phyloP scores from a whole-genome alignment of 768 basidiomycete species.

The Cystofilobasidium bisporidii region DNA sequence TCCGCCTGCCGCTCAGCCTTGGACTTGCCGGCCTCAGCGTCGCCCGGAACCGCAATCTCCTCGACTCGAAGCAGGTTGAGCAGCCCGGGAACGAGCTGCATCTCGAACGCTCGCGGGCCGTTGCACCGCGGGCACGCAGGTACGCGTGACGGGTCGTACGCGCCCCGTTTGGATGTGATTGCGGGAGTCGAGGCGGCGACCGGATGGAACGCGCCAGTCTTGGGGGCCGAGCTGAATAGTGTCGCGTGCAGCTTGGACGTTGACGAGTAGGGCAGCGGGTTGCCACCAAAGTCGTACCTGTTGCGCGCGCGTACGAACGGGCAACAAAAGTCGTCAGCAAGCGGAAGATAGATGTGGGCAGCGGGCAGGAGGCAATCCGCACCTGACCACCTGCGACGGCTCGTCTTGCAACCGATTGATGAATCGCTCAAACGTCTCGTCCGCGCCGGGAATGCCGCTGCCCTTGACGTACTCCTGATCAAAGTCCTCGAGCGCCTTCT shows the following conservation, averaged over 20 bases:
- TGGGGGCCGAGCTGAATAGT: constrained; percentile 58
- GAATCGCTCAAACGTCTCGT: constrained; percentile 79
- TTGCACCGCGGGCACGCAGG: constrained; percentile 61
- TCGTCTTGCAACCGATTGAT: constrained; percentile 59
- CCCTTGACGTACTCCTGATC: constrained; percentile 57
- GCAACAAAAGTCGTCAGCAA: neutral
- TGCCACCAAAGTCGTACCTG: constrained; percentile 81
- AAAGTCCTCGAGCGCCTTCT: constrained; percentile 15
- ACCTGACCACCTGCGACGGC: constrained; percentile 82
- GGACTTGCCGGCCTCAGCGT: constrained; percentile 22
- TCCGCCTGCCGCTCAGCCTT: constrained; percentile 34
- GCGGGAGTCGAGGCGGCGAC: constrained; percentile 43
- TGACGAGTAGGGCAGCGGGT: constrained; percentile 73
- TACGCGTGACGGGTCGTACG: constrained; percentile 51
- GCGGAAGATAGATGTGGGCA: too few relatives aligned
- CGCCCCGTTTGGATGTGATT: constrained; percentile 31
- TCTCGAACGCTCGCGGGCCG: constrained; percentile 68
- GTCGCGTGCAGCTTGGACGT: constrained; percentile 56
- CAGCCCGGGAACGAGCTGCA: constrained; percentile 88
- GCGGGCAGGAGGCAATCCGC: constrained; percentile 33
- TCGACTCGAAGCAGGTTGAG: constrained; percentile 59
- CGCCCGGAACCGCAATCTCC: constrained; percentile 22
- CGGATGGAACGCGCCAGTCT: constrained; percentile 44
- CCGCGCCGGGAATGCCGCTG: constrained; percentile 58
- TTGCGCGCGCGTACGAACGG: constrained; percentile 5